A percentile compares a stretch with the other conserved stretches of the same genome.
Conservation (phyloP, 2,329 filamentous ascomycete genomes). For the Aaosphaeria arxii region DNA sequence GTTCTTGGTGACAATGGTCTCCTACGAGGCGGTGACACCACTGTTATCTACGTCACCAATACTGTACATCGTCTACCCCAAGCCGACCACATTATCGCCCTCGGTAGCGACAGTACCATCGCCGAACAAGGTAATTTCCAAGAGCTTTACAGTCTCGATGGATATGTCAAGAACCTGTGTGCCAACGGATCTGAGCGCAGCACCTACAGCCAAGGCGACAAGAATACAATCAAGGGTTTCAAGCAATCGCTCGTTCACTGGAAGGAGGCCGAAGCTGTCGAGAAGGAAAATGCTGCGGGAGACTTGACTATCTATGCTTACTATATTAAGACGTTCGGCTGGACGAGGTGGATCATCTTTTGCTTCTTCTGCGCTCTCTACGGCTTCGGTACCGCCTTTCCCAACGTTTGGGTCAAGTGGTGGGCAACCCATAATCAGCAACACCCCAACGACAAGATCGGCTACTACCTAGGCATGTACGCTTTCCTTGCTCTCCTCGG, state of each 20-base stretch:
- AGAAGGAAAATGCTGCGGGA: constrained; percentile 5
- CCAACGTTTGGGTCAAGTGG: constrained; percentile 44
- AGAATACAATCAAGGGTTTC: constrained; percentile 4
- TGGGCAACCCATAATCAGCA: constrained; percentile 39
- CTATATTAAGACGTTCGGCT: constrained; percentile 15
- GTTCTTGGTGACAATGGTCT: constrained; percentile 42
- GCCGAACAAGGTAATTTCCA: constrained; percentile 37
- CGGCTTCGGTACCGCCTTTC: constrained; percentile 19
- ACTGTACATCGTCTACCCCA: constrained; percentile 20
- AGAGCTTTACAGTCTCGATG: constrained; percentile 20
- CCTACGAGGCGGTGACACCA: constrained; percentile 28
- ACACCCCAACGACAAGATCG: constrained; percentile 21
- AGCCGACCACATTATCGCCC: constrained; percentile 41
- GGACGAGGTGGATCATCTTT: constrained; percentile 8
- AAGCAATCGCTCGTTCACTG: constrained; percentile 1
- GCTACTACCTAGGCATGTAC: constrained; percentile 11
- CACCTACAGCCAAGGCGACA: constrained; percentile 1
- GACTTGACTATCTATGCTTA: constrained; percentile 17
- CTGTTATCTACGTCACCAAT: constrained; percentile 13
- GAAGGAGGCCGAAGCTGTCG: constrained; percentile 4
- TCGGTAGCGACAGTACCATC: constrained; percentile 29
- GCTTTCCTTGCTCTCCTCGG: constrained; percentile 7
- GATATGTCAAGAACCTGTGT: constrained; percentile 24
- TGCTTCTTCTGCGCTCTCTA: constrained; percentile 10
- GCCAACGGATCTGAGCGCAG: not conserved